Evolutionary conservation across 1,284 basidiomycete genomes (phyloP).

Genomic region (Marasmius sp.): DNA sequence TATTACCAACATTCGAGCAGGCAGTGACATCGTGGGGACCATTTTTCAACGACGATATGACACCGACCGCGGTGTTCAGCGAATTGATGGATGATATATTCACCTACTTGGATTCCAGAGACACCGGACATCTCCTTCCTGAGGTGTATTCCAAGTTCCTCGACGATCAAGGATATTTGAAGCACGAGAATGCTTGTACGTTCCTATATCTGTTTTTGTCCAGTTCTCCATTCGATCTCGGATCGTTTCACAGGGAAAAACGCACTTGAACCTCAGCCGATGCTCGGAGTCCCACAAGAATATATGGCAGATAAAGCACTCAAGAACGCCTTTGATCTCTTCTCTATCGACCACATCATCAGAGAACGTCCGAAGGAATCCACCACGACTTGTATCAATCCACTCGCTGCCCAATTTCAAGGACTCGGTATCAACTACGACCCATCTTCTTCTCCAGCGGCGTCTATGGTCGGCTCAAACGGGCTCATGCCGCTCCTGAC

Average conservation of each 20-base stretch:
- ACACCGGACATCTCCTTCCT: constrained; percentile 5
- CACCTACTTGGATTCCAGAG: constrained; percentile 5
- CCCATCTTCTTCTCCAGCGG: background rate
- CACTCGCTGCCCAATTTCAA: background rate
- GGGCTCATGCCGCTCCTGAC: constrained; percentile 15
- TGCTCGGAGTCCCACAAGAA: constrained; percentile 8
- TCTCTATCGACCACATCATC: constrained; percentile 11
- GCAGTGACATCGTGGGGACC: constrained; percentile 3
- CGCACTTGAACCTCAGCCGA: background rate
- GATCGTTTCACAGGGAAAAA: constrained; percentile 4
- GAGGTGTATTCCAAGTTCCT: constrained; percentile 13
- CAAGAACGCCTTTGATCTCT: constrained; percentile 7
- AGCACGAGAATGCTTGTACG: constrained; percentile 13
- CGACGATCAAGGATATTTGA: constrained; percentile 14
- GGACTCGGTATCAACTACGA: background rate
- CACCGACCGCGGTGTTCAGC: background rate
- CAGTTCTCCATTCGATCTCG: no score
- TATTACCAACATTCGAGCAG: background rate
- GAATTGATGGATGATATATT: constrained; percentile 9
- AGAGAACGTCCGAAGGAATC: background rate
- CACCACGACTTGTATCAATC: background rate
- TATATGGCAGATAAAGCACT: constrained; percentile 8
- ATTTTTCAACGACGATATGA: constrained; percentile 13
- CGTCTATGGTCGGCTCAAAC: background rate
- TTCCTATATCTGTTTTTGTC: background rate